Percentiles rank a stretch among this genome's conserved stretches.
Conservation (phyloP, 2,329 filamentous ascomycete genomes). For the Cercospora nicotianae region DNA sequence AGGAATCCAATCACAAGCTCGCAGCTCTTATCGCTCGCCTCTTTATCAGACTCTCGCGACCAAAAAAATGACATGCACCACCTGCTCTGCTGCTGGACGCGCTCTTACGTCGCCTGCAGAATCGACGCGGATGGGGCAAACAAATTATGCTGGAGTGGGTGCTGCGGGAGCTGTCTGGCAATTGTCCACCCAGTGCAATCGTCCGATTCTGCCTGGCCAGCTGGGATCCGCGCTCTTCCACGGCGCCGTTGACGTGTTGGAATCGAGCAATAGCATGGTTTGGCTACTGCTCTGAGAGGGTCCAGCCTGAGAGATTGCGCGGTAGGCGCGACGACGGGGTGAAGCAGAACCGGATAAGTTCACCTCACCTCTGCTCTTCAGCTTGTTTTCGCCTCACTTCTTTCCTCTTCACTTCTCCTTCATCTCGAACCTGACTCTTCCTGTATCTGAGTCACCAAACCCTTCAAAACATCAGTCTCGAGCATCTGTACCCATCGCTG, state of each 20-base stretch:
- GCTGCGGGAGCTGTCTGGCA: not conserved
- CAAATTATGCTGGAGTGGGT: not conserved
- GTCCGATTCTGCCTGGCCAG: not conserved
- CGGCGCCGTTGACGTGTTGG: slow-evolving; percentile 17
- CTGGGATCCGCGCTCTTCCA: slow-evolving; percentile 1
- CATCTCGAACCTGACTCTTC: not conserved
- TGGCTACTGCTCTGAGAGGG: not conserved
- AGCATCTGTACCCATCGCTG: not conserved
- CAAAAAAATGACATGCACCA: slow-evolving; percentile 6
- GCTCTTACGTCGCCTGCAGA: slow-evolving; percentile 7
- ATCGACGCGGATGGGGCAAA: not conserved
- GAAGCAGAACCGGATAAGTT: slow-evolving; percentile 7
- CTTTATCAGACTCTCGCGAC: slow-evolving; percentile 1
- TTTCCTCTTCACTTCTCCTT: not conserved
- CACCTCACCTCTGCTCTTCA: slow-evolving; percentile 1
- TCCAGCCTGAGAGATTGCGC: not conserved
- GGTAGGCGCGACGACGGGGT: slow-evolving; percentile 8
- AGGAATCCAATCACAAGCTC: slow-evolving; percentile 7
- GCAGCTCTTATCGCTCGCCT: slow-evolving; percentile 2
- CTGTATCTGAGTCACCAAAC: not conserved
- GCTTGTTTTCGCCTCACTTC: not conserved
- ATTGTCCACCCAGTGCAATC: not conserved
- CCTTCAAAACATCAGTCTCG: not conserved
- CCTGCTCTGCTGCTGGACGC: not conserved
- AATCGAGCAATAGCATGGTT: slow-evolving; percentile 13